Base-by-base conservation (phyloP, 352 stramenopile species). In the Blastocystis sp. region DNA sequence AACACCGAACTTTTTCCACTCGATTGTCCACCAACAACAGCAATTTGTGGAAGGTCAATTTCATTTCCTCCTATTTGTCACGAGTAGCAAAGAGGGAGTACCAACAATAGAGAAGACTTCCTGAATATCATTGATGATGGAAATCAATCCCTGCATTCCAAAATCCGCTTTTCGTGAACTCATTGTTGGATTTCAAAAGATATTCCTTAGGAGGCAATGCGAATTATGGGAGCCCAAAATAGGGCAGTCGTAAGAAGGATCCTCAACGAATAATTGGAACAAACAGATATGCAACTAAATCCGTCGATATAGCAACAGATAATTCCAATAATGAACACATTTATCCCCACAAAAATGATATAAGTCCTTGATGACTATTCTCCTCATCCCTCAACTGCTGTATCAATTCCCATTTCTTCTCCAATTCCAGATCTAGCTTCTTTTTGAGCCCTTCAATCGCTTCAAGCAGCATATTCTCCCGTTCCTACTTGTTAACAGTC, bases 101-200 rank as follows among this genome's bases (percentile, higher is more conserved):
- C 95, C 95, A 89, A 98, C 97, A 59, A 94, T 94, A 66, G 91
- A 95, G 90, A 98, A 98, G 43, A 99, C 96, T 91, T 99, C 96
- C 92, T 99, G 96, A 11, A 99, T 93, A 91, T 98, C 98, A 90
- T 98, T 98, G 88, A 98, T 97, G 88, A 99, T 97, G 46, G 96
- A 95, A 89, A 99, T 99, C 24, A 99, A 92, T 90, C 98, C 93
- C 86, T 99, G 95, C 96, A 99, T 99, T 67, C 54, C 71, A 56
- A 65, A 71, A 27, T 87, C 46, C 65, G 14, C 39, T 89, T 42
- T 42, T 24, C 9, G 19, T 27, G 27, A 54, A 43, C 16, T 74
- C 63, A 74, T 74, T n/a, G 63, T 54, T 74, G 49, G 49, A 57
- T 57, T 12, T 21, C 12, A 57, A 57, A 57, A 21, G 49, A 57